Evolutionary conservation across 1,284 basidiomycete species (phyloP), one percentile per base, ranked within the genome.

Genomic region (Athelia sp.): DNA sequence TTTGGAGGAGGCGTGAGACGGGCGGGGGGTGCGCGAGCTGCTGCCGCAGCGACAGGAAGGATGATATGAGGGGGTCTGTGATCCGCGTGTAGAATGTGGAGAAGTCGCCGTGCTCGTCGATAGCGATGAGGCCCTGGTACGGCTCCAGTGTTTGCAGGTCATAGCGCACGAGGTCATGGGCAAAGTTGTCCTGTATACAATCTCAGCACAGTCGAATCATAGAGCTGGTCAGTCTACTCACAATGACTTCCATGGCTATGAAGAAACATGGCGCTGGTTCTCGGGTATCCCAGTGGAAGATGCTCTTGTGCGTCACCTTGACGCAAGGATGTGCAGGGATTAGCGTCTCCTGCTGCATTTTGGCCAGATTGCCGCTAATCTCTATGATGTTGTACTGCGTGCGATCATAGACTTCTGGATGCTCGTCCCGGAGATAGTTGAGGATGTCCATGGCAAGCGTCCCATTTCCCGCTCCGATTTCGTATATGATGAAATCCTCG

Each of bases 401-500:
- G 18, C 91, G 79, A 50, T 90, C 86, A 63, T 96, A 99, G 2
- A 98, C 89, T 46, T 95, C 91, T 0, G 95, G 93, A 63, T 97
- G 87, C 36, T 84, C 70, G 40, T 82, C 77, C 22, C 75, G 78
- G 22, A 99, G 69, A 59, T 86, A 93, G 62, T 90, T 79, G 50
- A 99, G 79, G 43, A 98, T 82, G 62, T 98, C 90, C 62, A 80
- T 69, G 38, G 97, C 96, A 50, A 99, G 76, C 0, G 95, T 95
- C 0, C 97, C 97, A 58, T 98, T 98, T 23, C 97, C 97, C 1
- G 95, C 97, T 26, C 97, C 97, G 53, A 99, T 87, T 67, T 99
- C 97, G 74, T 97, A 99, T 49, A 99, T 85, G 53, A 91, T 81
- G 55, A 99, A 82, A 64, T 98, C 94, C 67, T 97, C 88, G 63